Evolutionary conservation across 352 stramenopile species (phyloP), one percentile per base, ranked within the genome.

Genomic region (Thraustochytrium sp.): DNA sequence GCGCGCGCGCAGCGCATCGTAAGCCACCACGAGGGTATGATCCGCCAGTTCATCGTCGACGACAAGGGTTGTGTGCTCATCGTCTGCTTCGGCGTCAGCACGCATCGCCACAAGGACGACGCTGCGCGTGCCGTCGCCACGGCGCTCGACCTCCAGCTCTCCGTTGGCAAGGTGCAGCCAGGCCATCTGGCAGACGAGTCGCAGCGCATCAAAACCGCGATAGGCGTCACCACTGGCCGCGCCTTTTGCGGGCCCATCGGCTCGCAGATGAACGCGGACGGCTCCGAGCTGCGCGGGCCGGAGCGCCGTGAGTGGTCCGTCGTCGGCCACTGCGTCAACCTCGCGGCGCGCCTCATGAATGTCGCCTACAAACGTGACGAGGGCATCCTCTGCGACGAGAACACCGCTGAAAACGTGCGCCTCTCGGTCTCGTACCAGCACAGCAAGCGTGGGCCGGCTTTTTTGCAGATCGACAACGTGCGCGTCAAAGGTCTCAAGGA

Each of bases 21-120:
- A 37, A 44, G 80, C 51, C 38, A 83, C 54, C 64, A 98, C 83
- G 94, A 97, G 91, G 94, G 94, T 78, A 96, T 92, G 18, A 96
- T 98, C 85, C 97, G 97, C 88, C 97, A 97, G 87, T 97, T 97
- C 72, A 88, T 97, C 26, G 92, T 97, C 29, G 94, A 97, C 75
- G 94, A 97, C 86, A 97, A 97, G 85, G 94, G 94, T 48, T 96
- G 90, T 82, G 97, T 94, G 1, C 91, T 97, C 16, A 95, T 97
- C 78, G 94, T 93, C 23, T 92, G 92, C 5, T 97, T 96, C 77
- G 93, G 93, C 21, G 76, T 97, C 42, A 92, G 92, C 18, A 93
- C 93, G 0, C 90, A 95, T 23, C 93, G 91, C 2, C 92, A 97
- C 86, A 92, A 96, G 75, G 95, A 97, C 84, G 94, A 97, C 53